Base-by-base conservation (phyloP, 177 flowering plant species). In the Telopea speciosissima region DNA sequence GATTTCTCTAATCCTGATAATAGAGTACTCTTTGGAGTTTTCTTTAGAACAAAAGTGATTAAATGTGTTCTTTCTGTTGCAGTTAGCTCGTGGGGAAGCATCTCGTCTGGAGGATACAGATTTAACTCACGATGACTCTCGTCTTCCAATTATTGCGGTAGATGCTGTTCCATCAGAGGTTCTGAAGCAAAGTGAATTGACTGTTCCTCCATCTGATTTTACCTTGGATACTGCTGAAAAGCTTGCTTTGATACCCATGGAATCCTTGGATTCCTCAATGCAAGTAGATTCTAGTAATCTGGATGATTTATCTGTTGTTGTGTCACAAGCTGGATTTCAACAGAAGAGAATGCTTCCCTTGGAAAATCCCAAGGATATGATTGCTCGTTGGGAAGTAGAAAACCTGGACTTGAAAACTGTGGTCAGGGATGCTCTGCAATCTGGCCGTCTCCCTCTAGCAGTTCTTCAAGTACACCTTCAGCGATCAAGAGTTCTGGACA, bases 391-490 rank as follows among this genome's bases (percentile, higher is more conserved):
- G 98, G 88, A 85, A 76, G 42, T 85, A 17, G 85, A 83, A 77
- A 89, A 93, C 64, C 70, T 91, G 80, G 97, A 93, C 77, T 73
- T 90, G 54, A 90, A 83, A 81, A 82, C 85, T 77, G 88, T 96
- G 68, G 99, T 96, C 21, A 82, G 81, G 75, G 98, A 96, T 85
- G 99, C 99, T 70, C 66, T 96, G 68, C 86, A 81, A 42, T 88
- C 91, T 73, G 98, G 94, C 45, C 97, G 99, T 72, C 89, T 96
- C 56, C 99, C 99, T 70, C 80, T 96, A 72, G 99, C 99, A 31
- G 99, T 96, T 68, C 98, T 96, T 79, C 93, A 91, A 65, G 72
- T 96, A 70, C 99, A 96, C 80, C 90, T 96, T 82, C 89, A 87
- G 71, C 90, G 76, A 70, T 79, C 78, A 69, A 81, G 72, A 73